A percentile compares a stretch with the other conserved stretches of the same genome.
Conservation (phyloP, 306 rosid genomes). For the Gastrolobium bilobum region DNA sequence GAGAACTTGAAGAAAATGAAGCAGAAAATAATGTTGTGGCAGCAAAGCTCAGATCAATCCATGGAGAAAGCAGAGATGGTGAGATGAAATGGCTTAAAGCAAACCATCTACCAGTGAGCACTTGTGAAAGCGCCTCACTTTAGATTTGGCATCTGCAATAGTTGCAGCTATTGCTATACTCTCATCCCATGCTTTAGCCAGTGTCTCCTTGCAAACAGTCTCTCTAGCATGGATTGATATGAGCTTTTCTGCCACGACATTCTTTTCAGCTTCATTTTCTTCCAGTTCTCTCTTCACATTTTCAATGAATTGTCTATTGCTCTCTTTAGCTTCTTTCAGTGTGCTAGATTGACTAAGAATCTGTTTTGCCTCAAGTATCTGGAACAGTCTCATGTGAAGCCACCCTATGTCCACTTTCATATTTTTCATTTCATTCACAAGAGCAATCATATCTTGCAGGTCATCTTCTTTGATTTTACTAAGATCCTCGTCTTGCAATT, state of each 20-base stretch:
- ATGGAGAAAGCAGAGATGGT: not conserved
- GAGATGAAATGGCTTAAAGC: slow-evolving; percentile 13
- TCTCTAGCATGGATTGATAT: not conserved
- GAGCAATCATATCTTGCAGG: not conserved
- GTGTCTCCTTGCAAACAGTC: too few relatives aligned
- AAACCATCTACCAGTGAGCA: slow-evolving; percentile 29
- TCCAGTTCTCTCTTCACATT: not conserved
- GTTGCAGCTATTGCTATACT: not conserved
- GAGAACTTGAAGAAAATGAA: not conserved
- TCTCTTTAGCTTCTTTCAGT: slow-evolving; percentile 19
- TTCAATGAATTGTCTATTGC: not conserved
- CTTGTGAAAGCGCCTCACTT: not conserved
- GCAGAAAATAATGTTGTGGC: not conserved
- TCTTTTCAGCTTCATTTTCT: not conserved
- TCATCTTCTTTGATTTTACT: not conserved
- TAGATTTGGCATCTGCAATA: not conserved
- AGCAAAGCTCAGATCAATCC: not conserved
- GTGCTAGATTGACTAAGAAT: not conserved
- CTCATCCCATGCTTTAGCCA: not conserved
- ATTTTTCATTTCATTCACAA: not conserved
- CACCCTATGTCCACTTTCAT: slow-evolving; percentile 30
- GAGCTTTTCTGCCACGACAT: not conserved
- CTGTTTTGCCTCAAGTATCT: slow-evolving; percentile 31
- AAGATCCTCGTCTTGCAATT: not conserved
- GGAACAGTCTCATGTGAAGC: slow-evolving; percentile 20